Conservation (phyloP, 192 early-diverging fungal species). For the Piromyces sp. region DNA sequence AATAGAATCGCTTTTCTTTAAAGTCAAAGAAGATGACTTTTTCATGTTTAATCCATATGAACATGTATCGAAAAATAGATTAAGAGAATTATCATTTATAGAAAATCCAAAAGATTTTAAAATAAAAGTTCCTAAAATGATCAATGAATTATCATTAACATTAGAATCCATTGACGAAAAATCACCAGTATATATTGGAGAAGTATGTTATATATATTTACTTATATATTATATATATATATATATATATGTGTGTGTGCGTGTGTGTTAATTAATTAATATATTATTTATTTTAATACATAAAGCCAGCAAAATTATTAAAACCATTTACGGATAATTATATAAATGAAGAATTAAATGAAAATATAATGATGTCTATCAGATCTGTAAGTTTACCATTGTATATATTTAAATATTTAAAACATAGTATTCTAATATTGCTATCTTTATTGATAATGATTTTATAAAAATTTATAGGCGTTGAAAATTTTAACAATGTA, state of each 20-base stretch:
- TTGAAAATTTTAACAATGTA: background rate
- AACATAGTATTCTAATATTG: too few relatives aligned
- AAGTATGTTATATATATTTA: too few relatives aligned
- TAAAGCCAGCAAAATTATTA: background rate
- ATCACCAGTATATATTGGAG: background rate
- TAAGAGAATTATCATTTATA: background rate
- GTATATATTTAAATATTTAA: too few relatives aligned
- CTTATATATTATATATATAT: too few relatives aligned
- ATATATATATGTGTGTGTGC: too few relatives aligned
- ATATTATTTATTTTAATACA: background rate
- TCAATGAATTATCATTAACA: background rate
- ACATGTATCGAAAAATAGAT: background rate
- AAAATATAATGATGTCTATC: background rate
- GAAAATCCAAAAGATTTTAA: background rate
- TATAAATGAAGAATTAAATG: background rate
- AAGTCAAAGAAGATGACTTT: background rate
- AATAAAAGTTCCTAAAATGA: background rate
- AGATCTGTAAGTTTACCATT: background rate
- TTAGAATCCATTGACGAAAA: background rate
- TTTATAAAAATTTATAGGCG: too few relatives aligned
- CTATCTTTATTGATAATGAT: too few relatives aligned
- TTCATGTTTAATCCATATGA: background rate
- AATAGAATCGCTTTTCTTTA: background rate
- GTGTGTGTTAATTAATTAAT: too few relatives aligned
- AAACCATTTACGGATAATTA: background rate